Conservation (phyloP, 2,329 filamentous ascomycete species). For the Penicillium griseofulvum region DNA sequence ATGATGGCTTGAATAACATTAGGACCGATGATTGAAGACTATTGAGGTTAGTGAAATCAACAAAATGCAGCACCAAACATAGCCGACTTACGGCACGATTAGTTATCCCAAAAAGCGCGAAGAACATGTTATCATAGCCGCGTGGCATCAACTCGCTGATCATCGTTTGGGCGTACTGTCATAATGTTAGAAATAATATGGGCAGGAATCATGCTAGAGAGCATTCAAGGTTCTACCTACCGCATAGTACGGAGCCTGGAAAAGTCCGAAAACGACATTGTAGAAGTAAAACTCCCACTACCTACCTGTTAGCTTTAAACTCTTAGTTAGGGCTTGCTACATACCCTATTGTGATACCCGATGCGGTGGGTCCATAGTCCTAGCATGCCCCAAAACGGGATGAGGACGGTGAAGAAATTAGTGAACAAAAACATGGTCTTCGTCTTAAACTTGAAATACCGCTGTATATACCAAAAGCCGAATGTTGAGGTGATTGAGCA, state of each 20-base stretch:
- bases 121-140: slow-evolving; percentile 48
- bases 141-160: slow-evolving; percentile 45
- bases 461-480: slow-evolving; percentile 45
- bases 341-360: slow-evolving; percentile 40
- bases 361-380: slow-evolving; percentile 41
- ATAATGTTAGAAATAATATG: neutral
- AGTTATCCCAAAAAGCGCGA: slow-evolving; percentile 45
- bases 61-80: neutral
- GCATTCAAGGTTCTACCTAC: slow-evolving; percentile 17
- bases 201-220: neutral
- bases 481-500: slow-evolving; percentile 42
- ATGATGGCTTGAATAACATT: slow-evolving; percentile 47
- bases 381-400: slow-evolving; percentile 45
- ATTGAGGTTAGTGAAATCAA: neutral
- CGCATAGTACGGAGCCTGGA: slow-evolving; percentile 45
- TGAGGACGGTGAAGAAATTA: slow-evolving; percentile 43
- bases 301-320: slow-evolving; percentile 1
- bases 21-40: slow-evolving; percentile 47
- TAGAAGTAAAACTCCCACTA: slow-evolving; percentile 47
- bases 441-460: slow-evolving; percentile 41
- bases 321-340: slow-evolving; percentile 7
- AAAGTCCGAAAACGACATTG: slow-evolving; percentile 43
- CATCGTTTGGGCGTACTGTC: slow-evolving; percentile 45
- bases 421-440: slow-evolving; percentile 46
- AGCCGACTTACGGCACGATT: slow-evolving; percentile 41